phyloP scores from a whole-genome alignment of 2,329 filamentous ascomycete species.

The Knufia petricola region DNA sequence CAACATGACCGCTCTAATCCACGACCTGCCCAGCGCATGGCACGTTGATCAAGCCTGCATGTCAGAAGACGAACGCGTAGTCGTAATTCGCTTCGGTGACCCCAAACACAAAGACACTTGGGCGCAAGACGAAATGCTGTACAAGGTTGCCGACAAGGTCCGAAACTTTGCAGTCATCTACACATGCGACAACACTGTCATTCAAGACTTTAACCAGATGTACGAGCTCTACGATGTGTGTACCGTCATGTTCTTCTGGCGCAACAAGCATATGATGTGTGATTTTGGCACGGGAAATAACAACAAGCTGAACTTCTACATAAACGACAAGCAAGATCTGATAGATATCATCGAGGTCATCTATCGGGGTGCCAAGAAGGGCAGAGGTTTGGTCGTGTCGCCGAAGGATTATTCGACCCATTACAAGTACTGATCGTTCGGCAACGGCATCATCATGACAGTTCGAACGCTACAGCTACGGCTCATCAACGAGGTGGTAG shows the following conservation, averaged over 20 bases:
- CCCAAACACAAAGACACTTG: slow-evolving; percentile 62
- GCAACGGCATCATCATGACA: too few relatives aligned
- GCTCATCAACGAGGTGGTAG: too few relatives aligned
- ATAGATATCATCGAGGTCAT: slow-evolving; percentile 98
- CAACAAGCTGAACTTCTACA: slow-evolving; percentile 93
- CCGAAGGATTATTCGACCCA: slow-evolving; percentile 74
- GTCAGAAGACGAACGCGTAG: slow-evolving; percentile 80
- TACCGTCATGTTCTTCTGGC: slow-evolving; percentile 95
- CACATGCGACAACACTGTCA: slow-evolving; percentile 82
- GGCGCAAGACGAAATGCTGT: slow-evolving; percentile 85
- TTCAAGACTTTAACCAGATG: slow-evolving; percentile 93
- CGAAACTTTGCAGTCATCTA: slow-evolving; percentile 93
- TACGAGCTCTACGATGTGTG: slow-evolving; percentile 85
- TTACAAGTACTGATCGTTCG: slow-evolving; percentile 49
- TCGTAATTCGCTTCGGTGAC: slow-evolving; percentile 86
- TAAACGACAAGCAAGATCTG: slow-evolving; percentile 96
- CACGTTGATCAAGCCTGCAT: slow-evolving; percentile 96
- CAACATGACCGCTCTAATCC: slow-evolving; percentile 41
- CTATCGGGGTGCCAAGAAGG: slow-evolving; percentile 97
- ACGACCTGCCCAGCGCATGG: slow-evolving; percentile 86
- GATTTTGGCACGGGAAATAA: slow-evolving; percentile 98
- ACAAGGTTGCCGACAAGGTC: slow-evolving; percentile 84
- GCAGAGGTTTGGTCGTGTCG: slow-evolving; percentile 87
- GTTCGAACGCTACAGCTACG: too few relatives aligned
- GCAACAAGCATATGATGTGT: slow-evolving; percentile 72